Evolutionary conservation across 352 stramenopile species (phyloP), one percentile per base, ranked within the genome.

Genomic region (Phytophthora aleatoria): DNA sequence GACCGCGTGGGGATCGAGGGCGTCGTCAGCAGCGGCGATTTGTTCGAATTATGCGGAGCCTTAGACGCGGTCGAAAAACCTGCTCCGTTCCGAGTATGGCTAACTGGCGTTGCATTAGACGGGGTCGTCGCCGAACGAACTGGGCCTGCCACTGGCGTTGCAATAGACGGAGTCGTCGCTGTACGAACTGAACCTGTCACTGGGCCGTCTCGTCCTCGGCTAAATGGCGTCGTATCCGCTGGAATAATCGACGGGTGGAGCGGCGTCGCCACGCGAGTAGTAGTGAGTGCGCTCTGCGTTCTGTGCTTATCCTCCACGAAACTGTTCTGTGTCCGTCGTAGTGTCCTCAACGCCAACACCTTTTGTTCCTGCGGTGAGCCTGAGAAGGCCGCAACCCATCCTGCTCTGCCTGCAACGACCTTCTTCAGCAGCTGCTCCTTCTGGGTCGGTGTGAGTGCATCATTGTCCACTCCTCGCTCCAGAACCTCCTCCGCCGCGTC

Each of bases 401-500:
- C 69, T 38, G 59, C 64, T 62, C 51, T 60, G 1, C 81, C 76
- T 16, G 68, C 61, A 31, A 60, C 44, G 3, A 90, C 57, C 1
- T 70, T 65, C 50, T 83, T 60, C 35, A 76, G 61, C 51, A 85
- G 60, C 13, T 75, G 50, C 5, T 85, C 61, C 61, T 81, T 81
- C 36, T 88, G 64, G 15, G 43, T 48, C 6, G 69, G 41, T 5
- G 67, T 73, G 26, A 80, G 56, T 7, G 74, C 78, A 27, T 74
- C 68, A 53, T 87, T 78, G 9, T 71, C 52, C 12, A 91, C 77
- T 15, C 74, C 82, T 12, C 77, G 51, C 30, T 82, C 71, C 16
- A 91, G 41, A 60, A 91, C 76, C 41, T 88, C 78, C 47, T 91
- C 69, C 0, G 78, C 74, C 28, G 68, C 59, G n/a, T 77, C 57